Percentiles rank a stretch among this genome's conserved stretches.
phyloP scores from a whole-genome alignment of 225 moss, liverwort and hornwort species.

The Takakia lepidozioides region DNA sequence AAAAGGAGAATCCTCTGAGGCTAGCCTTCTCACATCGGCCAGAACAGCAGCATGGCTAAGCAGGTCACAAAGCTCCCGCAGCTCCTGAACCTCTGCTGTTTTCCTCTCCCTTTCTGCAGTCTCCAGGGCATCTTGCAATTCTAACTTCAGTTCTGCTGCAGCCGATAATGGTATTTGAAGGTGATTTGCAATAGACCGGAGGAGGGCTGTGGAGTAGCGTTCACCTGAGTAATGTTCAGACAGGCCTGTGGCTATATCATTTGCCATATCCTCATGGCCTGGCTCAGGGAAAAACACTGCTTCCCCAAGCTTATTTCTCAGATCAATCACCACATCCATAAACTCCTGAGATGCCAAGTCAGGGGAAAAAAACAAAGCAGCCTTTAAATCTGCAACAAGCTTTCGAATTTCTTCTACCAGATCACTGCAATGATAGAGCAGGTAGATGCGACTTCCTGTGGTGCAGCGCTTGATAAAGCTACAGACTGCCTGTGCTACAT shows the following conservation, averaged over 20 bases:
- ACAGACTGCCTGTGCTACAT: conserved; percentile 7
- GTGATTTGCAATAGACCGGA: conserved; percentile 26
- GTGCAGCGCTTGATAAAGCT: conserved; percentile 23
- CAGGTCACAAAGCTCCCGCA: conserved; percentile 25
- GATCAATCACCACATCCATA: conserved; percentile 13
- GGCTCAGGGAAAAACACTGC: conserved; percentile 29
- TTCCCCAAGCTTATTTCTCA: conserved; percentile 15
- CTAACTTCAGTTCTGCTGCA: conserved; percentile 38
- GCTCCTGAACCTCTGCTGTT: conserved; percentile 16
- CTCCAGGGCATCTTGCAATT: conserved; percentile 31
- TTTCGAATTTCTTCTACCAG: conserved; percentile 17
- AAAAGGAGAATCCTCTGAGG: conserved; percentile 17
- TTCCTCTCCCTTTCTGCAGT: conserved; percentile 14
- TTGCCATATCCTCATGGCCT: conserved; percentile 11
- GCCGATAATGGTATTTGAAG: conserved; percentile 28
- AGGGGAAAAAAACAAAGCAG: conserved; percentile 16
- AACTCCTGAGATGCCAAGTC: conserved; percentile 9
- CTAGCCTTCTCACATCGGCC: conserved; percentile 29
- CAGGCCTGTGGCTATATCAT: conserved; percentile 21
- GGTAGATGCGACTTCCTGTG: conserved; percentile 37
- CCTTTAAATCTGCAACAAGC: conserved; percentile 20
- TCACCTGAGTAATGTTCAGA: conserved; percentile 17
- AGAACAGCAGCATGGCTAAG: conserved; percentile 30
- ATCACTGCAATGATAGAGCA: conserved; percentile 18
- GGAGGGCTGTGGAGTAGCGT: conserved; percentile 23